Evolutionary conservation across 441 rosid species (phyloP).

Genomic region (Mallotus japonicus): DNA sequence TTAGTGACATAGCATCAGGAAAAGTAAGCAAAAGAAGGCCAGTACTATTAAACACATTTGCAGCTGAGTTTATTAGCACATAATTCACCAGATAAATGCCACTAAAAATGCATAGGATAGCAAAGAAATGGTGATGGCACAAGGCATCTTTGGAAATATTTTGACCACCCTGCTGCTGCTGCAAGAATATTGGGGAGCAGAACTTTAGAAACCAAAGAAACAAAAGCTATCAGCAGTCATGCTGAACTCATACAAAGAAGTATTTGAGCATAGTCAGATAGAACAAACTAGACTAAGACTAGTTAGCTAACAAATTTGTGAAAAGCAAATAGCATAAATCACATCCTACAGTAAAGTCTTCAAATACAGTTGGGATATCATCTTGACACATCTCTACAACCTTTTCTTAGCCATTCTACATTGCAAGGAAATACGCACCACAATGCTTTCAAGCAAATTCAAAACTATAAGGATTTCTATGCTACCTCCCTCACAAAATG

Average conservation of each 20-base stretch:
- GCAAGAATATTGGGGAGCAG: constrained; percentile 31
- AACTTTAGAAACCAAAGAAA: constrained; percentile 20
- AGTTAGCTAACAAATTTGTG: background rate
- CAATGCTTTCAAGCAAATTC: constrained; percentile 7
- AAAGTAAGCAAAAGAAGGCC: constrained; percentile 81
- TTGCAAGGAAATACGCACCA: background rate
- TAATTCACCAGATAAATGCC: constrained; percentile 70
- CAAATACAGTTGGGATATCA: background rate
- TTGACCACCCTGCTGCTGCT: constrained; percentile 61
- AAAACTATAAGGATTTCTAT: background rate
- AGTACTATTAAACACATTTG: constrained; percentile 72
- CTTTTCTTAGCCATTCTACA: background rate
- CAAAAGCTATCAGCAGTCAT: background rate
- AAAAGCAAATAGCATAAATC: background rate
- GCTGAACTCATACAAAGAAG: background rate
- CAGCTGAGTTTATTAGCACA: constrained; percentile 80
- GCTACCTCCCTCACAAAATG: background rate
- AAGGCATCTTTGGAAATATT: constrained; percentile 53
- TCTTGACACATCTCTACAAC: background rate
- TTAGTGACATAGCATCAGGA: constrained; percentile 81
- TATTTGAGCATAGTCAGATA: background rate
- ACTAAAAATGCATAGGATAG: constrained; percentile 68
- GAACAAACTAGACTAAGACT: background rate
- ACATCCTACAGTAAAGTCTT: background rate
- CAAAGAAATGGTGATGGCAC: constrained; percentile 69